Conservation (phyloP, 331 rosid genomes). For the Stylosanthes scabra region DNA sequence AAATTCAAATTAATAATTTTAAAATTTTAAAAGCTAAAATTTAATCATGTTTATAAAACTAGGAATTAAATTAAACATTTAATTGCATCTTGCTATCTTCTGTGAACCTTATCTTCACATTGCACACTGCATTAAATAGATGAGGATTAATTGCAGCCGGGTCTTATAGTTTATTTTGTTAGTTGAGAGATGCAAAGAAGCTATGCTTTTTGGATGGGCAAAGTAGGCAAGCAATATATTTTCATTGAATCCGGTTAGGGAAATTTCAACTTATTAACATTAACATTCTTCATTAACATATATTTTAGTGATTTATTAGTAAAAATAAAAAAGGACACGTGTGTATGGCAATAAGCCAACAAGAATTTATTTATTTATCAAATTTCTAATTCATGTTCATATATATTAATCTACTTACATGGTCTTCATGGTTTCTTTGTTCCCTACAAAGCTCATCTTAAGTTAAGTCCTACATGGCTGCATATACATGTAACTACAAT, state of each 20-base stretch:
- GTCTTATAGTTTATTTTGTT: conserved; percentile 8
- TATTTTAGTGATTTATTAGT: not conserved
- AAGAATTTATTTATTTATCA: not conserved
- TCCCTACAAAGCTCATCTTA: not conserved
- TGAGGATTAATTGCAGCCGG: conserved; percentile 29
- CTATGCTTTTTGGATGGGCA: not conserved
- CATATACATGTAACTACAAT: not conserved
- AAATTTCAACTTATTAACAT: not conserved
- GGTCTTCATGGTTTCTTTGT: not conserved
- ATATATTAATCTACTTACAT: not conserved
- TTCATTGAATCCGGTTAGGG: not conserved
- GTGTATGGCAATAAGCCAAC: too few relatives aligned
- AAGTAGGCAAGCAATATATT: not conserved
- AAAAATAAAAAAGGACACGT: not conserved
- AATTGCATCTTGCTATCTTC: too few relatives aligned
- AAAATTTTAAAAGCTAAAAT: not conserved
- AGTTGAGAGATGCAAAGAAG: not conserved
- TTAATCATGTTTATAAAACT: too few relatives aligned
- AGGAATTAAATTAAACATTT: too few relatives aligned
- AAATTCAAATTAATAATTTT: too few relatives aligned
- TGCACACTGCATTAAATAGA: conserved; percentile 2
- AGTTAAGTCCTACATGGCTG: conserved; percentile 1
- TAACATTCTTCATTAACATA: not conserved
- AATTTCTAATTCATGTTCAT: not conserved
- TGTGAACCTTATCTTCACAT: not conserved